Evolutionary conservation across 1,139 yeast species (phyloP), one percentile per base, ranked within the genome.

Genomic region (Yamadazyma dendronema): DNA sequence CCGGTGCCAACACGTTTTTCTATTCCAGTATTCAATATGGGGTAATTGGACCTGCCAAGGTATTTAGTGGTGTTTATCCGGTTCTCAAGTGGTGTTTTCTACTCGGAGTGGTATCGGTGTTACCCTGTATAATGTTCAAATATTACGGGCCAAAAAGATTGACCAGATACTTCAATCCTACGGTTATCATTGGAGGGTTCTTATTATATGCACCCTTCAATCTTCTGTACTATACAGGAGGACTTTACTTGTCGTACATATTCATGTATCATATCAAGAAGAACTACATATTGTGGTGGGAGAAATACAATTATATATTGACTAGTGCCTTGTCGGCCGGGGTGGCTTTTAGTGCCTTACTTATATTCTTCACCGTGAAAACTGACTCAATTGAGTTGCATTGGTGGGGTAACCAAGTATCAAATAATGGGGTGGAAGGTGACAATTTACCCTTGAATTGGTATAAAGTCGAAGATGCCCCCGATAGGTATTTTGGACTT

Each of bases 381-480:
- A 73, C 64, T 44, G 65, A 70, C 34, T 61, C 58, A 9, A 61
- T 59, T 29, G 40, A 52, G 9, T 38, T 79, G 28, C 25, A 46
- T 14, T 81, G 87, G 87, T 80, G 86, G 86, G 86, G 87, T 17
- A 73, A 68, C 40, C 46, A 42, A 10, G 67, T 75, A 6, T 59
- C 58, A 41, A 59, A 62, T 69, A 74, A 71, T 57, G 65, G 69
- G 27, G 64, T 66, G 10, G 70, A 70, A 47, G 80, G 75, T n/a
- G 67, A 63, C 13, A 43, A 43, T 15, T 54, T 53, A 3, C 46
- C 49, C 4, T 49, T 50, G 6, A 53, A 63, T 13, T 66, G 74
- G 73, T 53, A 64, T 26, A 47, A 59, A 35, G 61, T 57, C 1
- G 44, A 44, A 6, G 45, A 53, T 15, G 73, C 75, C 2, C 72